Percentiles rank a stretch among this genome's conserved stretches.
Conservation (phyloP, 768 basidiomycete species). For the Kondoa subrosea region DNA sequence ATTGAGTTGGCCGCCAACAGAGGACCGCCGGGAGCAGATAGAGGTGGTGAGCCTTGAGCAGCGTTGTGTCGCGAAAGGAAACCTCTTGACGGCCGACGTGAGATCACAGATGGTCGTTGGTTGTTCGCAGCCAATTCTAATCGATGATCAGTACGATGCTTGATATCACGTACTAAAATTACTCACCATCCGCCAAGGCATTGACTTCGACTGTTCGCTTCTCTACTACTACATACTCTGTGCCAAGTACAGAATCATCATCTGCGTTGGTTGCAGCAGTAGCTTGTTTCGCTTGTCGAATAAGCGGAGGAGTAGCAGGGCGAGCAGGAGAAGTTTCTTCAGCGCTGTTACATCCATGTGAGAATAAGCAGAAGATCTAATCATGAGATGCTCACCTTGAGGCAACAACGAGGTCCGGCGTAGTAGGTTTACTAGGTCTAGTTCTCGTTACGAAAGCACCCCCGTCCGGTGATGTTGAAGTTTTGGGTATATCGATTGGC, state of each 20-base stretch:
- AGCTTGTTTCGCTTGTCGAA: not conserved
- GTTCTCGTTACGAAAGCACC: not conserved
- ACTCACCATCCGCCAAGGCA: conserved; percentile 70
- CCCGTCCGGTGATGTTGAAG: not conserved
- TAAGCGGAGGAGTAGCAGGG: not conserved
- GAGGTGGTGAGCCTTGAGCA: conserved; percentile 29
- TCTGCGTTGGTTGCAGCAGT: conserved; percentile 9
- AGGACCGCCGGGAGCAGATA: not conserved
- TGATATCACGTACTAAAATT: not conserved
- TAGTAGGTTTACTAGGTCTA: not conserved
- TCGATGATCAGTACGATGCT: not conserved
- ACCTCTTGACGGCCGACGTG: conserved; percentile 29
- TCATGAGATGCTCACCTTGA: not conserved
- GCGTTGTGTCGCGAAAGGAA: conserved; percentile 22
- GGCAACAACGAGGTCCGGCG: not conserved
- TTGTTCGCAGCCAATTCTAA: conserved; percentile 35
- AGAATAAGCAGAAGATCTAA: not conserved
- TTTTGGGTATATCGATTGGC: not conserved
- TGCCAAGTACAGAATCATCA: conserved; percentile 37
- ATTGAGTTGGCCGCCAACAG: conserved; percentile 29
- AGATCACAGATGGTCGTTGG: conserved; percentile 29
- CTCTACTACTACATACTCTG: conserved; percentile 84
- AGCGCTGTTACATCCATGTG: not conserved
- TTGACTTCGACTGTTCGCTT: conserved; percentile 87
- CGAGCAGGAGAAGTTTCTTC: not conserved